These are phyloP conservation scores for Pleurotus tuber-regium DNA, from an alignment of 768 basidiomycete species.

Conservation along the genomic window DNA sequence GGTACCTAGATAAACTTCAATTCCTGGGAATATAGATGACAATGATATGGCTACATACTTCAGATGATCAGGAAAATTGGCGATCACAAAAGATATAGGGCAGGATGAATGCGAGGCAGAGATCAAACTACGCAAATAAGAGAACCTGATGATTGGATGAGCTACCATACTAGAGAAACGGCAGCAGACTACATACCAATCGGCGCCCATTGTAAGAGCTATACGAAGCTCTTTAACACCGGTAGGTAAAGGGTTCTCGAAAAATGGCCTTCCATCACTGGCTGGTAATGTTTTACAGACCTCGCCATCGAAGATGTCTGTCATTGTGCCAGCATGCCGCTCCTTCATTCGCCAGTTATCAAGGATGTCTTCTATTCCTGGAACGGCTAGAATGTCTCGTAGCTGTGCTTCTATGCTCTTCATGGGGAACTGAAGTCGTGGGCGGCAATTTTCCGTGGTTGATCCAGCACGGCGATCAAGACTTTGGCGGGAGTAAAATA, in stretches of 20 bases:
- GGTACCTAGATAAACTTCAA: constrained; percentile 16
- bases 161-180: constrained; percentile 13
- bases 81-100: constrained; percentile 23
- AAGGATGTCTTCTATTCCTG: neutral
- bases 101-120: constrained; percentile 25
- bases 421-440: neutral
- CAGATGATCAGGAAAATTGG: constrained; percentile 21
- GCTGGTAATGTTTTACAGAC: neutral
- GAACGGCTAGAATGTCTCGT: neutral
- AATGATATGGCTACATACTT: constrained; percentile 11
- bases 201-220: neutral
- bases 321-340: neutral
- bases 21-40: neutral
- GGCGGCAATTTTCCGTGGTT: neutral
- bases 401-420: neutral
- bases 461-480: neutral
- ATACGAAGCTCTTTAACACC: neutral
- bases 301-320: neutral
- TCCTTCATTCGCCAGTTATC: neutral
- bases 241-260: neutral
- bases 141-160: constrained; percentile 22
- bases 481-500: neutral
- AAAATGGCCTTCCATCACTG: neutral
- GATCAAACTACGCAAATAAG: constrained; percentile 21
- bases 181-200: neutral